A percentile compares a stretch with the other conserved stretches of the same genome.
phyloP scores from a whole-genome alignment of 2,329 filamentous ascomycete genomes.

The Aspergillus thermomutatus region DNA sequence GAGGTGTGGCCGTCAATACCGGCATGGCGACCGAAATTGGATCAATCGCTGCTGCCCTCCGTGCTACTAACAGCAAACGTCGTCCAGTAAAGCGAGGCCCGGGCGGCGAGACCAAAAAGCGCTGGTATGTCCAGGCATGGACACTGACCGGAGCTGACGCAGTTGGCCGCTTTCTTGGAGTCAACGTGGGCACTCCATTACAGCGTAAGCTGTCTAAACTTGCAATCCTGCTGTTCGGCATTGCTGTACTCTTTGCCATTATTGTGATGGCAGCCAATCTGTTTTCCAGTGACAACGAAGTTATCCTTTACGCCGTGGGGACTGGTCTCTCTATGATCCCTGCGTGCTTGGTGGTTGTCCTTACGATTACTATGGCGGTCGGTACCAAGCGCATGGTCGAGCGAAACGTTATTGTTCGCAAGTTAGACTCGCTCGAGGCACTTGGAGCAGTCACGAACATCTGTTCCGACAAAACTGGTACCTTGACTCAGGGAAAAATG shows the following conservation, averaged over 20 bases:
- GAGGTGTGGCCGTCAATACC: slow-evolving; percentile 58
- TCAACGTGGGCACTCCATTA: slow-evolving; percentile 67
- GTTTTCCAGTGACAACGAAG: slow-evolving; percentile 53
- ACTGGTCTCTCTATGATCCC: slow-evolving; percentile 61
- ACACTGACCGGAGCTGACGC: slow-evolving; percentile 55
- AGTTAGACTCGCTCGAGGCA: slow-evolving; percentile 56
- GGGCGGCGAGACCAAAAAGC: slow-evolving; percentile 49
- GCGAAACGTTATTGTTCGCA: slow-evolving; percentile 56
- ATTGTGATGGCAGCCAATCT: slow-evolving; percentile 65
- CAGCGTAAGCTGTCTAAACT: slow-evolving; percentile 67
- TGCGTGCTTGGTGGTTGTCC: slow-evolving; percentile 60
- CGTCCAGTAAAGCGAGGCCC: slow-evolving; percentile 52
- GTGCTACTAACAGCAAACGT: slow-evolving; percentile 53
- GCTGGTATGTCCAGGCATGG: slow-evolving; percentile 52
- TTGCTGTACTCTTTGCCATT: slow-evolving; percentile 66
- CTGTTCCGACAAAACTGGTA: slow-evolving; percentile 59
- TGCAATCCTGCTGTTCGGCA: slow-evolving; percentile 63
- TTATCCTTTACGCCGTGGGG: slow-evolving; percentile 64
- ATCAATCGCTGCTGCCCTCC: slow-evolving; percentile 62
- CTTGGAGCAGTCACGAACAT: slow-evolving; percentile 61
- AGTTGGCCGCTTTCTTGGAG: slow-evolving; percentile 62
- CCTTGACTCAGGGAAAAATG: slow-evolving; percentile 63
- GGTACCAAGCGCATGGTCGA: slow-evolving; percentile 58
- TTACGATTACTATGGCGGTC: slow-evolving; percentile 66
- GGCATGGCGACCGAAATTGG: slow-evolving; percentile 63